A percentile compares a stretch with the other conserved stretches of the same genome.
Conservation (phyloP, 768 basidiomycete genomes). For the Candolleomyces aberdarensis region DNA sequence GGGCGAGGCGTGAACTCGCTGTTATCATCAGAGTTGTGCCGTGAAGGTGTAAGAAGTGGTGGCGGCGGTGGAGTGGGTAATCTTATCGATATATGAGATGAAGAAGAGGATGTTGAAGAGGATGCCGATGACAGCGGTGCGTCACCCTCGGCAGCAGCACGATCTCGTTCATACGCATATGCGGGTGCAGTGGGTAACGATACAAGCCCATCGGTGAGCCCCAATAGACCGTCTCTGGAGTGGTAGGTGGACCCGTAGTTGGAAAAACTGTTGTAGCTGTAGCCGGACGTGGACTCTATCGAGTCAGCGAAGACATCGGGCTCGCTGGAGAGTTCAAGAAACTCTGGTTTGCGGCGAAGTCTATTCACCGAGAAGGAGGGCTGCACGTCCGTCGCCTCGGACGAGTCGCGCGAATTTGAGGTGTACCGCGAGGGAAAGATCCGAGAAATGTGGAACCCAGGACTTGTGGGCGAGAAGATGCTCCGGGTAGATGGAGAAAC, state of each 20-base stretch:
- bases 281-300: neutral
- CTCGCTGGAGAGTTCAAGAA: conserved; percentile 13
- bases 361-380: conserved; percentile 2
- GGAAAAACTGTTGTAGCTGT: conserved; percentile 1
- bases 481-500: conserved; percentile 3
- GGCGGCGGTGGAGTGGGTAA: conserved; percentile 24
- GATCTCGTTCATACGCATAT: conserved; percentile 3
- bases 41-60: conserved; percentile 9
- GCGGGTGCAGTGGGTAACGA: conserved; percentile 5
- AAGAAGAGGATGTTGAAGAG: conserved; percentile 19
- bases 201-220: conserved; percentile 5
- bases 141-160: conserved; percentile 3
- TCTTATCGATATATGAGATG: conserved; percentile 12
- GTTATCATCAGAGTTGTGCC: neutral
- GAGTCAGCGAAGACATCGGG: conserved; percentile 9
- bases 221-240: conserved; percentile 2
- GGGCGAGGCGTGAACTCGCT: conserved; percentile 27
- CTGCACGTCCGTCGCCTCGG: conserved; percentile 1
- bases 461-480: conserved; percentile 9
- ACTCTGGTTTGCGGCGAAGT: conserved; percentile 16
- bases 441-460: conserved; percentile 21
- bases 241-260: neutral
- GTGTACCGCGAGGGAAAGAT: conserved; percentile 43
- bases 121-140: conserved; percentile 20
- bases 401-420: conserved; percentile 7